A percentile compares a stretch with the other conserved stretches of the same genome.
These are phyloP conservation scores for Pseudonitzschia multistriata DNA, from an alignment of 108 stramenopile species.

Conservation along the genomic window DNA sequence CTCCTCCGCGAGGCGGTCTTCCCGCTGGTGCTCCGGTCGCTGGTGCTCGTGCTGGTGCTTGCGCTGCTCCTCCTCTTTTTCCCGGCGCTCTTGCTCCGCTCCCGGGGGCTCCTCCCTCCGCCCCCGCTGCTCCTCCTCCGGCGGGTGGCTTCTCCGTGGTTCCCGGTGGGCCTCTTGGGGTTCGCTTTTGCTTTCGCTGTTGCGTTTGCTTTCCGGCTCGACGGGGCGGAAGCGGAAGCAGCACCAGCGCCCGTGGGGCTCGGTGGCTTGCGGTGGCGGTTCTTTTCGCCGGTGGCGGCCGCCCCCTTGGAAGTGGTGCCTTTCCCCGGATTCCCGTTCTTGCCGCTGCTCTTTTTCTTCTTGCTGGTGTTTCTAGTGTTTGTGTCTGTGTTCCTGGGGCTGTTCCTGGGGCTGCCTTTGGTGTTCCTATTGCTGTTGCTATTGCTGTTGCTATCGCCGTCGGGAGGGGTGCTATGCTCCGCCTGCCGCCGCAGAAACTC, in stretches of 20 bases:
- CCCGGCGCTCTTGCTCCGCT: neutral
- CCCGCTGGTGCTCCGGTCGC: neutral
- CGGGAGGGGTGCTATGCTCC: neutral
- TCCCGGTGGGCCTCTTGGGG: too few relatives aligned
- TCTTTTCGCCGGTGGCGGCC: neutral
- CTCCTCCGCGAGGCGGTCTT: neutral
- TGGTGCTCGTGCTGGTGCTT: neutral
- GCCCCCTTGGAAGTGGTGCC: neutral
- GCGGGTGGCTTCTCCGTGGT: too few relatives aligned
- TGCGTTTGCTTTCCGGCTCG: slow-evolving; percentile 14
- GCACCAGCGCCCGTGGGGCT: neutral
- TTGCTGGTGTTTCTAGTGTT: neutral
- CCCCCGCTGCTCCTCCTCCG: neutral
- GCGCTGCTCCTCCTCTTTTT: neutral
- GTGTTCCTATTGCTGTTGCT: neutral
- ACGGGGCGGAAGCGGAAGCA: neutral
- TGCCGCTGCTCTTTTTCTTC: neutral
- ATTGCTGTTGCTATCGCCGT: neutral
- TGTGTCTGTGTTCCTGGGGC: too few relatives aligned
- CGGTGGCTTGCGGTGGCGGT: too few relatives aligned
- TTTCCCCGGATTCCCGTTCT: too few relatives aligned
- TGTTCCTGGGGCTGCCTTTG: neutral
- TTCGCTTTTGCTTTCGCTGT: slow-evolving; percentile 69
- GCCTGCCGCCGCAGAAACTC: neutral
- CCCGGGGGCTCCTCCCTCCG: neutral